Evolutionary conservation across 495 filamentous ascomycete genomes (phyloP).

Genomic region (Tuber microsphaerosporum): DNA sequence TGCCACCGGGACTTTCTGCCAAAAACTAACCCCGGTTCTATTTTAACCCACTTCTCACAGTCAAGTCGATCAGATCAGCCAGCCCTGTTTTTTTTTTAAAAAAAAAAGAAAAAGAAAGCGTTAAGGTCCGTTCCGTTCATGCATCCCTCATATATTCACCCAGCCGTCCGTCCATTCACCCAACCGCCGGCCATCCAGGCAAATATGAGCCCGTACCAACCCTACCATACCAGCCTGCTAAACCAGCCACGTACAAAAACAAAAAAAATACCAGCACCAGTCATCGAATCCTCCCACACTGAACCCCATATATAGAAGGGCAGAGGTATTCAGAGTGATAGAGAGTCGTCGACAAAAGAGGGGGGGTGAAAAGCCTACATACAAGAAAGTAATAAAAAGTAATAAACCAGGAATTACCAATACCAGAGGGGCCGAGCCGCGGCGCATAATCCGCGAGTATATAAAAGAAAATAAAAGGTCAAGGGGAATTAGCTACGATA

Average conservation of each 20-base stretch:
- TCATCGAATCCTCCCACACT: background rate
- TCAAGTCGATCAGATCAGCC: background rate
- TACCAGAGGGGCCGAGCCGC: background rate
- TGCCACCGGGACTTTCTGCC: background rate
- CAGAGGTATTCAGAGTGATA: background rate
- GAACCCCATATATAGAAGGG: background rate
- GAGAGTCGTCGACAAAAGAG: background rate
- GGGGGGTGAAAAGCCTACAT: background rate
- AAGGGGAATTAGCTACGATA: background rate
- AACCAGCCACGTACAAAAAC: background rate
- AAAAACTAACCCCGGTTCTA: background rate
- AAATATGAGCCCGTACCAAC: background rate
- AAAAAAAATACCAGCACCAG: background rate
- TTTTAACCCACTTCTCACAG: background rate
- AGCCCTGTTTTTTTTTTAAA: background rate
- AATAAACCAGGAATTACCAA: background rate
- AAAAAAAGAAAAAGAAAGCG: background rate
- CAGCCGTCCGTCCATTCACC: background rate
- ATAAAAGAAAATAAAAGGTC: background rate
- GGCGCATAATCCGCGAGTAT: background rate
- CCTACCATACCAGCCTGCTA: background rate
- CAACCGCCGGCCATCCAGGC: background rate
- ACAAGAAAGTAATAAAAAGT: constrained; percentile 2
- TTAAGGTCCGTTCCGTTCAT: background rate
- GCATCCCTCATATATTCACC: background rate